phyloP scores from a whole-genome alignment of 768 basidiomycete genomes.

The Pleurotus djamor region DNA sequence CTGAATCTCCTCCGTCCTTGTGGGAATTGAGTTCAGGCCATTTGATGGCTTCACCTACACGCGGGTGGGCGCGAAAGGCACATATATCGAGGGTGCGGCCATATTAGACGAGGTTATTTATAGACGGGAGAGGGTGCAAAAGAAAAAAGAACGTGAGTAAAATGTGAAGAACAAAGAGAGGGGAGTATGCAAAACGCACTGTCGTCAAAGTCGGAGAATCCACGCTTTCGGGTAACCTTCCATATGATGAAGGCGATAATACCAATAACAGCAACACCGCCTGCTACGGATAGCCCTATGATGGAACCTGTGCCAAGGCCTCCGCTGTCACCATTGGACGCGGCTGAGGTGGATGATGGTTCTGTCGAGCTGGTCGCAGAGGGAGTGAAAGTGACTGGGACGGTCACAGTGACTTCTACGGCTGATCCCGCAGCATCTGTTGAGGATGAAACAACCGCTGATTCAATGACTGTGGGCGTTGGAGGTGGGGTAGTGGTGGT shows the following conservation, averaged over 20 bases:
- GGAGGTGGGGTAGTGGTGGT: background rate
- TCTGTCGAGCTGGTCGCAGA: too few relatives aligned
- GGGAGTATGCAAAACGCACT: slow-evolving; percentile 45
- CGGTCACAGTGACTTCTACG: background rate
- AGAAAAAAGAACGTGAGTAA: background rate
- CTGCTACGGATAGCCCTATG: slow-evolving; percentile 78
- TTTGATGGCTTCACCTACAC: slow-evolving; percentile 78
- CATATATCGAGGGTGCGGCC: background rate
- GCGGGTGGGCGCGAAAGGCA: background rate
- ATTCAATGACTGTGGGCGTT: background rate
- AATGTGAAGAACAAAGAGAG: slow-evolving; percentile 1
- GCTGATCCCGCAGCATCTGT: background rate
- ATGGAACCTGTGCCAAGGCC: slow-evolving; percentile 72
- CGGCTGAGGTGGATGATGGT: slow-evolving; percentile 6
- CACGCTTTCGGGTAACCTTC: slow-evolving; percentile 82
- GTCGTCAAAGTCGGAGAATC: slow-evolving; percentile 69
- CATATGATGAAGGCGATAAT: slow-evolving; percentile 77
- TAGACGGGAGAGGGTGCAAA: background rate
- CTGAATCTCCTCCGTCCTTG: slow-evolving; percentile 40
- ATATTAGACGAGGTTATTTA: too few relatives aligned
- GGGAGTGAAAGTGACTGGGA: background rate
- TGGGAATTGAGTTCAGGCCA: slow-evolving; percentile 87
- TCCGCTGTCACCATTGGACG: slow-evolving; percentile 17
- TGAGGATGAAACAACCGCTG: background rate
- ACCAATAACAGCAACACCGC: slow-evolving; percentile 71